Evolutionary conservation across 805 yeast species (phyloP).

Genomic region (Hyphopichia homilentoma): DNA sequence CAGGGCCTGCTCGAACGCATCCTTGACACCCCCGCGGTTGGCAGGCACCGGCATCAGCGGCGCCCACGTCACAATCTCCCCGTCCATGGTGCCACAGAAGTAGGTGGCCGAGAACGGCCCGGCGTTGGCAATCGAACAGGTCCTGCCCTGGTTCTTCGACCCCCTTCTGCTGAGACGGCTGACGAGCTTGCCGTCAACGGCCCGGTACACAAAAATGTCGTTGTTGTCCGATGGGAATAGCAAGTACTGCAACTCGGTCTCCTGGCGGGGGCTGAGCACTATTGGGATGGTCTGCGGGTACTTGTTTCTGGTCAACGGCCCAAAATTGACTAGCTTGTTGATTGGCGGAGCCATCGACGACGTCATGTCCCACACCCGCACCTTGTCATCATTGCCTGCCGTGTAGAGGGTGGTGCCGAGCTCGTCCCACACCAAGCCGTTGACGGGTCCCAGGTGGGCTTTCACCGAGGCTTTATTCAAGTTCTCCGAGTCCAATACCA

Average conservation of each 20-base stretch:
- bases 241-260: constrained; percentile 54
- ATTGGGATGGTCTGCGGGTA: constrained; percentile 48
- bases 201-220: constrained; percentile 56
- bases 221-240: constrained; percentile 77
- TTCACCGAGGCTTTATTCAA: constrained; percentile 36
- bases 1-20: too few species aligned
- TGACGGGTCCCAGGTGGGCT: constrained; percentile 77
- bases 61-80: constrained; percentile 59
- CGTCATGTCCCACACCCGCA: constrained; percentile 72
- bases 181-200: constrained; percentile 60
- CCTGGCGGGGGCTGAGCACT: constrained; percentile 46
- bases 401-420: constrained; percentile 60
- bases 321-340: constrained; percentile 69
- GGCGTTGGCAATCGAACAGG: constrained; percentile 50
- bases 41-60: constrained; percentile 16
- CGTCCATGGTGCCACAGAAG: constrained; percentile 64
- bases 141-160: constrained; percentile 37
- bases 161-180: constrained; percentile 49
- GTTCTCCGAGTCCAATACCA: constrained; percentile 16
- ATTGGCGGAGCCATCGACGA: constrained; percentile 35
- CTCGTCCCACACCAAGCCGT: constrained; percentile 74
- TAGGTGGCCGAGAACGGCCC: constrained; percentile 44
- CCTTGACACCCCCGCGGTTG: too few species aligned
- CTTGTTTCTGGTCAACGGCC: constrained; percentile 70
- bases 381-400: constrained; percentile 76